Evolutionary conservation across 2,329 filamentous ascomycete species (phyloP), one percentile per base, ranked within the genome.

Genomic region (Thyridium curvatum): DNA sequence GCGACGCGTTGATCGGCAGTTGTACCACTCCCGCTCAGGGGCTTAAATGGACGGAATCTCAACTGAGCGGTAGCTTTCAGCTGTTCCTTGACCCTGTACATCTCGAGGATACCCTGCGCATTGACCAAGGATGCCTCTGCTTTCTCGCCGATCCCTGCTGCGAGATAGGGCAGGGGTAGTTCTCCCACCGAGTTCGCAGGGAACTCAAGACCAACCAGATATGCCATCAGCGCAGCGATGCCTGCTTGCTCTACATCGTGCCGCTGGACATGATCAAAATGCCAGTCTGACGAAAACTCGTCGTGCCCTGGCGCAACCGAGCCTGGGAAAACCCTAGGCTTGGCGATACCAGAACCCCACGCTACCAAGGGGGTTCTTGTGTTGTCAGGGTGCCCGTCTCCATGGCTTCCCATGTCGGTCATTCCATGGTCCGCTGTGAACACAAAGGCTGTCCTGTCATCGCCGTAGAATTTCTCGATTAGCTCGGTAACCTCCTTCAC

Each of bases 401-500:
- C 94, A 59, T 98, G 94, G 51, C 90, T 97, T n/a, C 94, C 93
- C 83, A 86, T 96, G 61, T 98, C 93, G 55, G 88, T 97, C 93
- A 98, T 98, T 14, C 93, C 93, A 60, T 98, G 93, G 55, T 98
- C 93, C 8, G 93, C 93, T 2, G 94, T 98, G 57, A 98, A 98
- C 13, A 98, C 79, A 58, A 91, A 98, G 0, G 94, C 88, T 0
- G 93, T 97, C 60, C 93, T 82, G 39, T 77, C 84, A 50, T 89
- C 83, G 5, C 66, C 72, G 53, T 96, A 98, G 57, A 97, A 98
- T 12, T 84, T 76, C 29, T 94, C 79, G 36, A 96, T 82, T 39
- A 95, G 58, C 46, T 84, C 73, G 0, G 84, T 83, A 36, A 95
- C 84, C 61, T 95, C 85, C 60, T 85, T 72, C 2, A 98, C 85